Conservation (phyloP, 257 asterid genomes). For the Capsicum rhomboideum region DNA sequence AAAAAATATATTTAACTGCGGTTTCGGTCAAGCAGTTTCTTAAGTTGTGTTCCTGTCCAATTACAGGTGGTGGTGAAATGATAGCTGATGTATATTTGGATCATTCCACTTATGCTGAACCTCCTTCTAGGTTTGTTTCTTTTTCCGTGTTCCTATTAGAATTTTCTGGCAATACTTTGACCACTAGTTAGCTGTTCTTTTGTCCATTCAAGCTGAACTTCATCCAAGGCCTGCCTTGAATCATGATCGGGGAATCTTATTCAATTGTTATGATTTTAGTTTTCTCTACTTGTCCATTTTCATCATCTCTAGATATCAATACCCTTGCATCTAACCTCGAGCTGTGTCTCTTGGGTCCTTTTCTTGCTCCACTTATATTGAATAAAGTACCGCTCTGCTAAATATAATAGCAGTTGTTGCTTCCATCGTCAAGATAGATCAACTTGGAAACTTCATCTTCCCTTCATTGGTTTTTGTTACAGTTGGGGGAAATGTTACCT, state of each 20-base stretch:
- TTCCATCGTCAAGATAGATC: background rate
- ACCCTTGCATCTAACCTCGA: background rate
- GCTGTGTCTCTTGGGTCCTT: background rate
- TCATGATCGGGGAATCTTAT: background rate
- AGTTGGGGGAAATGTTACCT: background rate
- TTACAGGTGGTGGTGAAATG: constrained; percentile 97
- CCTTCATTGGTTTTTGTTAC: background rate
- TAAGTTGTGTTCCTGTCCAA: constrained; percentile 1
- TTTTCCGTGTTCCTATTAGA: background rate
- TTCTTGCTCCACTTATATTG: background rate
- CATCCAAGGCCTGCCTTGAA: background rate
- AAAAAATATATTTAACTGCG: background rate
- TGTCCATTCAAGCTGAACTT: background rate
- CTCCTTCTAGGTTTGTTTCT: constrained; percentile 77
- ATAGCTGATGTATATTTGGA: constrained; percentile 85
- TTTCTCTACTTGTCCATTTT: background rate
- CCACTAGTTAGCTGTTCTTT: background rate
- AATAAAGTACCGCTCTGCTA: background rate
- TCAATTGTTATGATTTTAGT: background rate
- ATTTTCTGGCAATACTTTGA: background rate
- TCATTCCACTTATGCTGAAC: constrained; percentile 93
- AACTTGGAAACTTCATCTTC: background rate
- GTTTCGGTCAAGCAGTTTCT: constrained; percentile 3
- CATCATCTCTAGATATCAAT: background rate
- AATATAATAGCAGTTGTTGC: background rate